Conservation (phyloP, 768 basidiomycete species). For the Lactarius tabidus region DNA sequence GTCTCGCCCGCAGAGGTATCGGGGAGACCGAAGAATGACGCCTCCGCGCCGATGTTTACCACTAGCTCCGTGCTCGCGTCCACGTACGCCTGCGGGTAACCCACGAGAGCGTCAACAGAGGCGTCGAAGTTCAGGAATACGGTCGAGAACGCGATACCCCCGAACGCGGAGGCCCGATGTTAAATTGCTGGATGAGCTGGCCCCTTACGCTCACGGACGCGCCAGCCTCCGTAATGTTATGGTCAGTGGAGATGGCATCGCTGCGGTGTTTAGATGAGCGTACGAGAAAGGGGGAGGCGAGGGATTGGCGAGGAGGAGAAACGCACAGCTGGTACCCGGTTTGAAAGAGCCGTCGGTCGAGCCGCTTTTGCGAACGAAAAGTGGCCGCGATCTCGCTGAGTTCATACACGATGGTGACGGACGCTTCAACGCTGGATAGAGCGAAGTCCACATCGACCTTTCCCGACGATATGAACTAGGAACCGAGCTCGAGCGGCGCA, state of each 20-base stretch:
- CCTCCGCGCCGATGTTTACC: conserved; percentile 4
- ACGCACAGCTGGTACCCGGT: conserved; percentile 43
- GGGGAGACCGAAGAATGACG: not conserved
- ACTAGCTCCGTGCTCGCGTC: conserved; percentile 1
- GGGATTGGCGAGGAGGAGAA: no score
- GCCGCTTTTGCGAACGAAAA: conserved; percentile 40
- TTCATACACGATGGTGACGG: conserved; percentile 43
- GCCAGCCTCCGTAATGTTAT: conserved; percentile 24
- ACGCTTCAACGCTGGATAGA: conserved; percentile 29
- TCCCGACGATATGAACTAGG: conserved; percentile 42
- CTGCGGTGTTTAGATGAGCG: not conserved
- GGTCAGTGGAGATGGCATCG: conserved; percentile 36
- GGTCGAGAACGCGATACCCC: not conserved
- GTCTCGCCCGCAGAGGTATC: not conserved
- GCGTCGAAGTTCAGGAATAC: conserved; percentile 17
- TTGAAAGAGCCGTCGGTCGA: conserved; percentile 32
- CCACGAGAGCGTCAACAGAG: not conserved
- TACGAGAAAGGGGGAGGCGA: conserved; percentile 30
- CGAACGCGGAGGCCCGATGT: conserved; percentile 2
- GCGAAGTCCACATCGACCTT: conserved; percentile 27
- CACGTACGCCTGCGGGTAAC: conserved; percentile 16
- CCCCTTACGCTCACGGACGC: conserved; percentile 41
- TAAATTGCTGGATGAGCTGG: conserved; percentile 44
- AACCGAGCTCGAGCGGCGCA: no score
- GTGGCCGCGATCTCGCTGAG: conserved; percentile 39